Conservation (phyloP, 495 filamentous ascomycete genomes). For the Peziza echinospora region DNA sequence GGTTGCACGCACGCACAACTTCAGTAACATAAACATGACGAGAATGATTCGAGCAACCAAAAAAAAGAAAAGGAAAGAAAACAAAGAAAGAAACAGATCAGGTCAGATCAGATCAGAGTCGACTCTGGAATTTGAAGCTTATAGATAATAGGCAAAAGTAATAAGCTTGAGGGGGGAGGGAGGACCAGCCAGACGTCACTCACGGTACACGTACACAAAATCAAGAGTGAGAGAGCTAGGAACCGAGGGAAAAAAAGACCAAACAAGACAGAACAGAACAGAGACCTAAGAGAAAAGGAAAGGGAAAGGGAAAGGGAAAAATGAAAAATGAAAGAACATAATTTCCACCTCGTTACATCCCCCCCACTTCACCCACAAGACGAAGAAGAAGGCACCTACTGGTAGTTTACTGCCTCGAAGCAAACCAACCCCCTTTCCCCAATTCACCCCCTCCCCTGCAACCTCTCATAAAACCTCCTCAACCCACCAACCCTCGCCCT, state of each 20-base stretch:
- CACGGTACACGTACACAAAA: not conserved
- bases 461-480: constrained; percentile 9
- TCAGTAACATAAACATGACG: no score
- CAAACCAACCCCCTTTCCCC: constrained; percentile 8
- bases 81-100: no score
- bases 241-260: not conserved
- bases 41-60: no score
- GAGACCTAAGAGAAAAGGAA: no score
- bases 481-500: constrained; percentile 10
- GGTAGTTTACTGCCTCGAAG: no score
- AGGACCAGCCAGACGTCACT: not conserved
- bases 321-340: not conserved
- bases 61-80: no score
- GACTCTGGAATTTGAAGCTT: no score
- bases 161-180: not conserved
- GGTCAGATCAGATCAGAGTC: no score
- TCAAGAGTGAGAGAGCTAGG: not conserved
- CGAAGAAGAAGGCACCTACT: no score
- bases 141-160: no score
- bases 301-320: constrained; percentile 3
- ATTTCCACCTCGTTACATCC: not conserved
- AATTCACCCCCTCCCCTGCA: not conserved
- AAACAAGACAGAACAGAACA: not conserved
- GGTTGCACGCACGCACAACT: no score
- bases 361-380: constrained; percentile 10